Percentiles rank a stretch among this genome's conserved stretches.
Evolutionary conservation across 2,329 filamentous ascomycete species (phyloP).

Genomic region (Tolypocladium guangdongense): DNA sequence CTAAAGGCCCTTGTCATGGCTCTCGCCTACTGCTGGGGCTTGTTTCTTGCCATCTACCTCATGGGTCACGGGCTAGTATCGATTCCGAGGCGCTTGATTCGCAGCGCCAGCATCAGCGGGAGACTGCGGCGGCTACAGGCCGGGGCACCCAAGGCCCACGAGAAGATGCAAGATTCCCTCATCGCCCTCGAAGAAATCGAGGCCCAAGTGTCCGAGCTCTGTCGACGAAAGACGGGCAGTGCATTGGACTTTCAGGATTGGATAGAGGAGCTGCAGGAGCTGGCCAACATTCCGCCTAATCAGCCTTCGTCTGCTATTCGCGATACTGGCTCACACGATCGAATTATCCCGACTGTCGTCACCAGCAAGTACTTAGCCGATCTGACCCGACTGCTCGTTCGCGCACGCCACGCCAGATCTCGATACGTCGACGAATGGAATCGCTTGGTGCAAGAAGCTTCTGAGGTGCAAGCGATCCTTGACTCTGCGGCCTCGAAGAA

Average conservation of each 20-base stretch:
- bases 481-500: constrained; percentile 73
- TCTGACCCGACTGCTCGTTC: constrained; percentile 68
- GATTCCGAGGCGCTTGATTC: constrained; percentile 71
- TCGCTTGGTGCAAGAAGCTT: constrained; percentile 61
- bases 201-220: constrained; percentile 66
- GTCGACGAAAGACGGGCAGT: constrained; percentile 68
- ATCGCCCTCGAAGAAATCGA: constrained; percentile 73
- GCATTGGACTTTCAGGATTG: constrained; percentile 73
- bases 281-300: constrained; percentile 56
- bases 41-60: constrained; percentile 85
- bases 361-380: constrained; percentile 91
- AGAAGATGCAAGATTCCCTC: constrained; percentile 77
- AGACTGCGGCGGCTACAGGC: constrained; percentile 65
- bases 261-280: constrained; percentile 88
- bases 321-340: constrained; percentile 30
- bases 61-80: constrained; percentile 97
- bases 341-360: constrained; percentile 64
- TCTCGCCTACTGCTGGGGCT: constrained; percentile 85
- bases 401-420: constrained; percentile 72
- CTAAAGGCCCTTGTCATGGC: constrained; percentile 87
- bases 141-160: constrained; percentile 71
- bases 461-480: constrained; percentile 67
- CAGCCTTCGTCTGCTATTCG: constrained; percentile 31
- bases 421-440: constrained; percentile 84
- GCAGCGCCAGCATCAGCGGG: constrained; percentile 65